These are phyloP conservation scores for Neoascochyta sp. DNA, from an alignment of 2,329 filamentous ascomycete genomes.

Conservation along the genomic window DNA sequence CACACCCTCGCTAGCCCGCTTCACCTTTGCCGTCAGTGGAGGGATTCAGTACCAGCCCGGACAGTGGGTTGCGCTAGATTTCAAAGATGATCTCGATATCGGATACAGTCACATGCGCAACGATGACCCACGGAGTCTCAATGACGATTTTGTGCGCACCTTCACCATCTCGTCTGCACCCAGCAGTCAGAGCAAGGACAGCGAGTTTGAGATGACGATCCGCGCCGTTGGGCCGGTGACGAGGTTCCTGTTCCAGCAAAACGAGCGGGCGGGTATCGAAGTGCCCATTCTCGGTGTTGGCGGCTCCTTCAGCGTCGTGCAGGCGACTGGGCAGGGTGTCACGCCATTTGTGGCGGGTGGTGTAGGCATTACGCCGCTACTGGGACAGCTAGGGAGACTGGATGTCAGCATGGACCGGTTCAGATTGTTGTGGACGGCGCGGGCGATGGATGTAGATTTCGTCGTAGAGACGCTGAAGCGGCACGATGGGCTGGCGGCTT, in stretches of 20 bases:
- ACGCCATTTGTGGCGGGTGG: slow-evolving; percentile 69
- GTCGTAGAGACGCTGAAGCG: slow-evolving; percentile 57
- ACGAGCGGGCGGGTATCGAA: slow-evolving; percentile 53
- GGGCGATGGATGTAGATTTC: slow-evolving; percentile 58
- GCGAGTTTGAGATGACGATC: slow-evolving; percentile 68
- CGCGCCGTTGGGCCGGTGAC: slow-evolving; percentile 68
- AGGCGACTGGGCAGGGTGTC: slow-evolving; percentile 28
- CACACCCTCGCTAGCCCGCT: slow-evolving; percentile 64
- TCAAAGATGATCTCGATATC: slow-evolving; percentile 62
- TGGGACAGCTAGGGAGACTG: slow-evolving; percentile 58
- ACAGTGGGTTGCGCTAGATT: slow-evolving; percentile 75
- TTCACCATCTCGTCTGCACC: slow-evolving; percentile 73
- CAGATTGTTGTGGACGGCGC: slow-evolving; percentile 65
- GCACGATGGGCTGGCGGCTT: slow-evolving; percentile 50
- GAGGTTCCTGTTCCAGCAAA: slow-evolving; percentile 58
- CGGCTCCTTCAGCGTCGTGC: slow-evolving; percentile 55
- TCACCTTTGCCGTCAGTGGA: slow-evolving; percentile 52
- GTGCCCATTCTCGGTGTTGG: slow-evolving; percentile 70
- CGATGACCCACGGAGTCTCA: slow-evolving; percentile 72
- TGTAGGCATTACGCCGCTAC: slow-evolving; percentile 76
- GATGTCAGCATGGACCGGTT: slow-evolving; percentile 34
- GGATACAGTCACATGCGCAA: slow-evolving; percentile 84
- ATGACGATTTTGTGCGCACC: slow-evolving; percentile 79
- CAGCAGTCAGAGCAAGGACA: slow-evolving; percentile 6
- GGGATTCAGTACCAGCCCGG: slow-evolving; percentile 59